phyloP scores from a whole-genome alignment of 768 basidiomycete genomes.

The Glaciozyma martinii region DNA sequence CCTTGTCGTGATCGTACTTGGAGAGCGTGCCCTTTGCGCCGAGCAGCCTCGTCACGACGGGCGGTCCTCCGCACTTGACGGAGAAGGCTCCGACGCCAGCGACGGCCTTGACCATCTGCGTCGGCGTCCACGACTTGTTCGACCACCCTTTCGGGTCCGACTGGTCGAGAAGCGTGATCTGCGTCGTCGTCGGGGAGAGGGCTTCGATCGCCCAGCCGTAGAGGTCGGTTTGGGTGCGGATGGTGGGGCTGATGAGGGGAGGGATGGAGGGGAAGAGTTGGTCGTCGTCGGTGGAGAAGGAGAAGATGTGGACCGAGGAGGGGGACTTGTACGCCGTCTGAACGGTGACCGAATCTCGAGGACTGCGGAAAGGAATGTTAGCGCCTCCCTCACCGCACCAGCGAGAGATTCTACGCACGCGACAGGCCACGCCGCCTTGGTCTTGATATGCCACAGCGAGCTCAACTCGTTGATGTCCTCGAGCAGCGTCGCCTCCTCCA shows the following conservation, averaged over 20 bases:
- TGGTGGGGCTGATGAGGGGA: slow-evolving; percentile 63
- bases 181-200: slow-evolving; percentile 86
- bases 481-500: slow-evolving; percentile 75
- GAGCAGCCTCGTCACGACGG: slow-evolving; percentile 74
- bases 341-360: slow-evolving; percentile 79
- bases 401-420: slow-evolving; percentile 51
- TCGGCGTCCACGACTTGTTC: slow-evolving; percentile 84
- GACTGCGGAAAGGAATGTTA: slow-evolving; percentile 46
- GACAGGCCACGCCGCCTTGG: slow-evolving; percentile 85
- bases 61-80: slow-evolving; percentile 90
- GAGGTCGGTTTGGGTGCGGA: slow-evolving; percentile 92
- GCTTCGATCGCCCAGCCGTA: slow-evolving; percentile 97
- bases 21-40: slow-evolving; percentile 56
- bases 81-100: slow-evolving; percentile 92
- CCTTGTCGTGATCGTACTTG: slow-evolving; percentile 79
- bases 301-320: slow-evolving; percentile 86
- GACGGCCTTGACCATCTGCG: slow-evolving; percentile 79
- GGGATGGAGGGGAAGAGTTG: slow-evolving; percentile 62
- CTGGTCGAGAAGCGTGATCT: slow-evolving; percentile 87
- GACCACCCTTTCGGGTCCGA: slow-evolving; percentile 97
- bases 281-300: slow-evolving; percentile 84
- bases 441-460: slow-evolving; percentile 27
- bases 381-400: neutral
- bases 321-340: slow-evolving; percentile 97
- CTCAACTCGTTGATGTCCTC: slow-evolving; percentile 65